A percentile compares a stretch with the other conserved stretches of the same genome.
Conservation (phyloP, 2,329 filamentous ascomycete species). For the Cyclaneusma minus region DNA sequence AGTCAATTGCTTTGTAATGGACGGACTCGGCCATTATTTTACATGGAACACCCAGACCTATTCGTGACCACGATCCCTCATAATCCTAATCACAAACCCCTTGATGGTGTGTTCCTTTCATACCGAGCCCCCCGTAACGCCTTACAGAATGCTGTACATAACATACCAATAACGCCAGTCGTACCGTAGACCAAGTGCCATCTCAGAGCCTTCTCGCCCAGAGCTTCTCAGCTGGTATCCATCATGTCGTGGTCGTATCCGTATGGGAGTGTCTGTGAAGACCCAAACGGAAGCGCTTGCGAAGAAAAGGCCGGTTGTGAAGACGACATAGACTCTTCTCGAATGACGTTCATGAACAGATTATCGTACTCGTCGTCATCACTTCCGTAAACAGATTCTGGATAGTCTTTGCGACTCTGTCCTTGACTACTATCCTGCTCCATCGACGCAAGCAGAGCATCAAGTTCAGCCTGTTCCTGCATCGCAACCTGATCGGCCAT, state of each 20-base stretch:
- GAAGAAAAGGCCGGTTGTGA: too few species aligned
- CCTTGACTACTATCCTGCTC: constrained; percentile 16
- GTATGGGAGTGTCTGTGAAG: too few species aligned
- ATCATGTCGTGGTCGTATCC: constrained; percentile 17
- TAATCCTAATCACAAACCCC: too few species aligned
- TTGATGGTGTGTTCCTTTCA: too few species aligned
- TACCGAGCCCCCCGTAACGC: constrained; percentile 12
- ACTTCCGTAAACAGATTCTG: constrained; percentile 12
- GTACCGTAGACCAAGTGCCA: too few species aligned
- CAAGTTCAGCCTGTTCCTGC: constrained; percentile 39
- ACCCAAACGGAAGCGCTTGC: too few species aligned
- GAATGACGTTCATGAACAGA: constrained; percentile 49
- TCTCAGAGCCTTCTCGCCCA: too few species aligned
- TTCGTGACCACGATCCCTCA: constrained; percentile 3
- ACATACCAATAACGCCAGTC: too few species aligned
- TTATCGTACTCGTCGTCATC: constrained; percentile 47
- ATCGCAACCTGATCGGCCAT: constrained; percentile 36
- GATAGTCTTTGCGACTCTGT: constrained; percentile 2
- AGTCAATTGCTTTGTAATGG: not conserved
- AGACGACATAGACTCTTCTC: constrained; percentile 22
- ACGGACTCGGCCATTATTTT: not conserved
- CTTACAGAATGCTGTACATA: constrained; percentile 3
- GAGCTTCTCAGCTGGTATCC: constrained; percentile 13
- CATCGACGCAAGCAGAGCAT: constrained; percentile 37
- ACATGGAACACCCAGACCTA: constrained; percentile 4